A percentile compares a stretch with the other conserved stretches of the same genome.
Conservation (phyloP, 345 rosid species). For the Kernera saxatilis region DNA sequence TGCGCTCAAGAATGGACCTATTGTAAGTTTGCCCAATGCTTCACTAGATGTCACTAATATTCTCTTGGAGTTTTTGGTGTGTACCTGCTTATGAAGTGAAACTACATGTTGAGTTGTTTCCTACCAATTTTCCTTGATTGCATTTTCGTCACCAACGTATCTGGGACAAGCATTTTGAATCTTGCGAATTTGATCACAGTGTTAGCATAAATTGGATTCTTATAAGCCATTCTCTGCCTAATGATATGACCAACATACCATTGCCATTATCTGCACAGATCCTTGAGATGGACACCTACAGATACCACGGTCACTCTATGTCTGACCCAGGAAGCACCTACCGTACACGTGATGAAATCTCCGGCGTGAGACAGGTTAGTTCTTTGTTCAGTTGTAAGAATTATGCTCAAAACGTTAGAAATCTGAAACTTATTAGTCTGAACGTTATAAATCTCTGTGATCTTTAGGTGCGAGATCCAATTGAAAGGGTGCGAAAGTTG, state of each 20-base stretch:
- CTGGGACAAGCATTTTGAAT: background rate
- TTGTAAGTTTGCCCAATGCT: constrained; percentile 50
- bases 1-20: constrained; percentile 89
- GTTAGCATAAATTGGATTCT: background rate
- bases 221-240: background rate
- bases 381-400: background rate
- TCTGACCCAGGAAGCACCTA: constrained; percentile 99
- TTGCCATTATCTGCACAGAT: constrained; percentile 39
- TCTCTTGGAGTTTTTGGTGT: background rate
- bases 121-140: background rate
- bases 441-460: background rate
- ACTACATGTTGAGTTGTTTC: background rate
- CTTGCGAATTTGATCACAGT: background rate
- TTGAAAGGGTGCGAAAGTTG: constrained; percentile 83
- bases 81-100: background rate
- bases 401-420: background rate
- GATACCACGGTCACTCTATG: constrained; percentile 99
- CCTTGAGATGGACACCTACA: constrained; percentile 98
- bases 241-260: background rate
- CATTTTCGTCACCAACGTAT: background rate
- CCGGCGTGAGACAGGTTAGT: constrained; percentile 88
- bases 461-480: constrained; percentile 85
- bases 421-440: background rate
- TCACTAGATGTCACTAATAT: background rate
- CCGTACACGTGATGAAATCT: constrained; percentile 93